Evolutionary conservation across 1,139 yeast genomes (phyloP).

Genomic region (Eremothecium cymbalariae): DNA sequence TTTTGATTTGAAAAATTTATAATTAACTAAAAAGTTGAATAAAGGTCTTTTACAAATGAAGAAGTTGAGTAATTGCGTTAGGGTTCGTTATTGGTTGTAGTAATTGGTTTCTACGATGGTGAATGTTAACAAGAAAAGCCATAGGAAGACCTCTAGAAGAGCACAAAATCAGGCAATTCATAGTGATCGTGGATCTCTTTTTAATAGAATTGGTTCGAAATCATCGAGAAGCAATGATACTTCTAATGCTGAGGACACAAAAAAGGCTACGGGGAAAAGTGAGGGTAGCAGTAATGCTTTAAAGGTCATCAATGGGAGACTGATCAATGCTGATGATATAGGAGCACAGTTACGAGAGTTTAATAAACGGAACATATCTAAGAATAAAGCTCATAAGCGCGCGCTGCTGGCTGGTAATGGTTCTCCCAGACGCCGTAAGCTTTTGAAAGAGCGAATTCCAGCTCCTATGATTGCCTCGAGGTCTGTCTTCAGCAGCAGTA

Average conservation of each 20-base stretch:
- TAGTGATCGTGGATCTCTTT: constrained; percentile 6
- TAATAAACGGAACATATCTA: constrained; percentile 2
- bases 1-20: too few relatives aligned
- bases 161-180: too few relatives aligned
- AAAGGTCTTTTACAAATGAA: too few relatives aligned
- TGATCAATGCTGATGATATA: constrained; percentile 23
- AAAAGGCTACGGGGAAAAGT: constrained; percentile 4
- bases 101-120: too few relatives aligned
- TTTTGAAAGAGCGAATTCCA: neutral
- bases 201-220: constrained; percentile 7
- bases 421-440: constrained; percentile 2
- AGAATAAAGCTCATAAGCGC: neutral
- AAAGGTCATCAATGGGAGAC: constrained; percentile 25
- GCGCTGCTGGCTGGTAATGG: neutral
- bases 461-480: neutral
- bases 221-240: too few relatives aligned
- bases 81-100: too few relatives aligned
- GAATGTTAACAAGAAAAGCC: too few relatives aligned
- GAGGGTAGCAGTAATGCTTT: constrained; percentile 13
- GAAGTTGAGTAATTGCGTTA: too few relatives aligned
- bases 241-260: neutral
- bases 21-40: too few relatives aligned
- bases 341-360: constrained; percentile 22
- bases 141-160: too few relatives aligned
- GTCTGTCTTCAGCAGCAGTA: constrained; percentile 5